Evolutionary conservation across 2,329 filamentous ascomycete species (phyloP).

Genomic region (Rutstroemia sp.): DNA sequence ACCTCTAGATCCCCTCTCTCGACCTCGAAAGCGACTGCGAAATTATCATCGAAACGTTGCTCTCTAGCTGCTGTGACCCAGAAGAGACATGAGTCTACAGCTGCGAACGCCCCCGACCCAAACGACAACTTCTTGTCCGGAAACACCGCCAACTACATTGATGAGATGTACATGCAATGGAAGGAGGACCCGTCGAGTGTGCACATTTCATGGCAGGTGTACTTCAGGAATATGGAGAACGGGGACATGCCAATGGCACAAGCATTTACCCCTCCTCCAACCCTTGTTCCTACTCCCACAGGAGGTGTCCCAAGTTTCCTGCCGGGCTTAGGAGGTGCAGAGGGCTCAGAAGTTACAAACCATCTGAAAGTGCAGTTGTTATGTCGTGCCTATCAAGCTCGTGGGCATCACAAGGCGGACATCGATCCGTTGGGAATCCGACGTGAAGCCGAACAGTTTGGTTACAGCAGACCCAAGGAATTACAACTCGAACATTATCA

Average conservation of each 20-base stretch:
- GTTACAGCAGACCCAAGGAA: constrained; percentile 85
- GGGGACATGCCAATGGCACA: constrained; percentile 97
- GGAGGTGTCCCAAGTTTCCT: constrained; percentile 69
- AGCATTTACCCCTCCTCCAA: constrained; percentile 93
- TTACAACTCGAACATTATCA: constrained; percentile 88
- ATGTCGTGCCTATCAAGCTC: constrained; percentile 94
- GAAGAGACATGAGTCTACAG: constrained; percentile 48
- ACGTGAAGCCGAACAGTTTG: constrained; percentile 74
- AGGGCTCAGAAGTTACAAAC: constrained; percentile 81
- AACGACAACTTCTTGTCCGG: constrained; percentile 96
- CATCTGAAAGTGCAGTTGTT: constrained; percentile 97
- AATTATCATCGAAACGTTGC: constrained; percentile 39
- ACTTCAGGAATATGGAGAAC: constrained; percentile 99
- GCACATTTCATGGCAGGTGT: constrained; percentile 97
- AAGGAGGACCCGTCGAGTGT: constrained; percentile 88
- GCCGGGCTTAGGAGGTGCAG: constrained; percentile 59
- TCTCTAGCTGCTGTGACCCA: constrained; percentile 39
- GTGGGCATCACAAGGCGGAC: constrained; percentile 96
- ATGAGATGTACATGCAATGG: constrained; percentile 99
- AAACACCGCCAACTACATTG: constrained; percentile 97
- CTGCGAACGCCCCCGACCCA: constrained; percentile 57
- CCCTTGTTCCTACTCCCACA: constrained; percentile 74
- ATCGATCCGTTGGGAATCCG: constrained; percentile 95
- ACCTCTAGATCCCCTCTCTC: constrained; percentile 36
- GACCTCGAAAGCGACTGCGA: constrained; percentile 30